These are phyloP conservation scores for Scheffersomyces illinoinensis DNA, from an alignment of 1,139 yeast genomes.

Conservation along the genomic window DNA sequence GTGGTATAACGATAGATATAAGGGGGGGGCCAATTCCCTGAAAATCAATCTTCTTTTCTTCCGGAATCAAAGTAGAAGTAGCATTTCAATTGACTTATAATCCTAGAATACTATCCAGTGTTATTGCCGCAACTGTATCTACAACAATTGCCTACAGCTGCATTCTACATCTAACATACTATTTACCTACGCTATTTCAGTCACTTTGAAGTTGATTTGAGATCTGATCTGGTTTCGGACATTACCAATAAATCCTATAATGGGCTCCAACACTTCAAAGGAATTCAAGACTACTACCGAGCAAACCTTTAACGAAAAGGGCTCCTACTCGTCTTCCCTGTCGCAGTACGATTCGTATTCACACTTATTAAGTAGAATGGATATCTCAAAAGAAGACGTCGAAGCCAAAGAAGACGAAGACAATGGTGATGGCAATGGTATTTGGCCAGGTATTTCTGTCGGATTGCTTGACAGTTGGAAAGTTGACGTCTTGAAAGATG, in stretches of 20 bases:
- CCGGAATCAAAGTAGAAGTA: background rate
- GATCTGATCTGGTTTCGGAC: background rate
- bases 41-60: too few species aligned
- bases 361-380: conserved; percentile 12
- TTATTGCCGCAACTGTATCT: background rate
- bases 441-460: conserved; percentile 27
- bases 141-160: too few species aligned
- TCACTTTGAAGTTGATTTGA: background rate
- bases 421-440: background rate
- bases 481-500: conserved; percentile 44
- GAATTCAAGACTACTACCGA: conserved; percentile 1
- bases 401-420: conserved; percentile 2
- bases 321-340: conserved; percentile 1
- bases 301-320: conserved; percentile 13
- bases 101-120: background rate
- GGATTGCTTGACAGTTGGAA: conserved; percentile 51
- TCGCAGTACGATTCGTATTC: background rate
- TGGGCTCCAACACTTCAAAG: conserved; percentile 18
- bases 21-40: background rate
- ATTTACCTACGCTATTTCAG: too few species aligned
- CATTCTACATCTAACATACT: background rate
- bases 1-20: background rate
- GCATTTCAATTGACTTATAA: background rate
- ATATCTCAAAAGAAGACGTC: conserved; percentile 1
- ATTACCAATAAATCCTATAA: background rate